These are phyloP conservation scores for Nothophoma quercina DNA, from an alignment of 2,329 filamentous ascomycete species.

Conservation along the genomic window DNA sequence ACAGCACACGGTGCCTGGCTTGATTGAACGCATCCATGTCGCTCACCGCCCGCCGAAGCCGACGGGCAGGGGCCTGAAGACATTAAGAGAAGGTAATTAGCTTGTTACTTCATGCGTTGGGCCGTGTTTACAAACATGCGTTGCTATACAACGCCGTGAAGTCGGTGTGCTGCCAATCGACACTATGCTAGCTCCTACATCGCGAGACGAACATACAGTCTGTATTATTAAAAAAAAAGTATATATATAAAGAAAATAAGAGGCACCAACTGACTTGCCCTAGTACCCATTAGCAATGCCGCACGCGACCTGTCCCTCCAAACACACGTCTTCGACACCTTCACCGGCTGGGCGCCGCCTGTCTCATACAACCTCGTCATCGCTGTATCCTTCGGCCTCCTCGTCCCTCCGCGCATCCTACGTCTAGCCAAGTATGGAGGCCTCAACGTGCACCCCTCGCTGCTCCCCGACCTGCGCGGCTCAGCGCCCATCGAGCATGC, in stretches of 20 bases:
- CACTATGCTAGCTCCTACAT: neutral
- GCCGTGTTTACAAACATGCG: neutral
- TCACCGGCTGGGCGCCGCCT: constrained; percentile 73
- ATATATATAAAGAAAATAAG: too few species aligned
- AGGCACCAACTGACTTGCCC: neutral
- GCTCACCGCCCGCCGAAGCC: constrained; percentile 81
- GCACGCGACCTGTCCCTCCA: constrained; percentile 70
- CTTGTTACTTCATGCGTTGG: neutral
- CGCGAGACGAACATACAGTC: too few species aligned
- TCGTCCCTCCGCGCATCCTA: constrained; percentile 82
- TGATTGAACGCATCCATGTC: constrained; percentile 77
- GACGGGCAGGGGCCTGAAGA: constrained; percentile 77
- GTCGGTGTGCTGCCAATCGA: neutral
- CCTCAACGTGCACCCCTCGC: constrained; percentile 90
- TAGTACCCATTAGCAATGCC: constrained; percentile 75
- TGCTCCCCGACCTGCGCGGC: constrained; percentile 86
- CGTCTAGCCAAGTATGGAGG: constrained; percentile 78
- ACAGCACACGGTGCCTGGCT: constrained; percentile 47
- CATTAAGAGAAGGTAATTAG: constrained; percentile 67
- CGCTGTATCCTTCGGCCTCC: constrained; percentile 92
- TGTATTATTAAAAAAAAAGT: too few species aligned
- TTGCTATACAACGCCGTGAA: neutral
- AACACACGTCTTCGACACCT: constrained; percentile 80
- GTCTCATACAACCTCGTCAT: constrained; percentile 74
- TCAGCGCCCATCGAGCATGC: constrained; percentile 87